These are phyloP conservation scores for Pythium volutum DNA, from an alignment of 352 stramenopile genomes.

Conservation along the genomic window DNA sequence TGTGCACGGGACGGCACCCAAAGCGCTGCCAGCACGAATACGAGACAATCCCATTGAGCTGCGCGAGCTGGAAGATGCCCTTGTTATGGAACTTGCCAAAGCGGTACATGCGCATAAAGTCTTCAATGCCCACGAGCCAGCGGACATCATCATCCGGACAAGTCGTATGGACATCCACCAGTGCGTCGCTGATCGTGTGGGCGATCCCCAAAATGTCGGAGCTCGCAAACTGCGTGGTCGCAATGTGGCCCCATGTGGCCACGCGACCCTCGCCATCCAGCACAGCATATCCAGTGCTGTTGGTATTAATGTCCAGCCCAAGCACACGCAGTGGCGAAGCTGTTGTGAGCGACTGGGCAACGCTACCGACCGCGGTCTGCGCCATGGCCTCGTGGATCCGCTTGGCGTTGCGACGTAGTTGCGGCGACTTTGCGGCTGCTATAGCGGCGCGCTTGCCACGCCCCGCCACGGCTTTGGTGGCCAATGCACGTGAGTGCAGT, in stretches of 20 bases:
- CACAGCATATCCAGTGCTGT: conserved; percentile 72
- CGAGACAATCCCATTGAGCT: conserved; percentile 85
- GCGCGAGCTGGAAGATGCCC: conserved; percentile 81
- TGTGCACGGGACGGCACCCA: conserved; percentile 45
- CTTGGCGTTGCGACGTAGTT: conserved; percentile 23
- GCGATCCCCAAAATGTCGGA: conserved; percentile 66
- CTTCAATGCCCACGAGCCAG: conserved; percentile 82
- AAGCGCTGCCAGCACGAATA: conserved; percentile 76
- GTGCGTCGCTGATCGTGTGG: conserved; percentile 40
- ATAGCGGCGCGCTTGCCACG: not conserved
- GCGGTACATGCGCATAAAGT: conserved; percentile 83
- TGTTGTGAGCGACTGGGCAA: conserved; percentile 16
- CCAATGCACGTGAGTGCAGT: not conserved
- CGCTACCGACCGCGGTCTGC: conserved; percentile 22
- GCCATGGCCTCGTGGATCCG: conserved; percentile 56
- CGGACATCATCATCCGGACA: conserved; percentile 2
- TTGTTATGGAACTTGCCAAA: conserved; percentile 76
- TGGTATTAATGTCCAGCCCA: conserved; percentile 84
- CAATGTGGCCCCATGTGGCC: conserved; percentile 54
- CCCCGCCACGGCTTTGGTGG: conserved; percentile 1
- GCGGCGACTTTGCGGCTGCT: not conserved
- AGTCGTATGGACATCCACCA: conserved; percentile 31
- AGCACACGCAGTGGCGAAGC: conserved; percentile 53
- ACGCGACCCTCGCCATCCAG: conserved; percentile 51
- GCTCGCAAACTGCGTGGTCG: conserved; percentile 57